Evolutionary conservation across 352 stramenopile genomes (phyloP), one percentile per base, ranked within the genome.

Genomic region (Globisporangium cystogenes): DNA sequence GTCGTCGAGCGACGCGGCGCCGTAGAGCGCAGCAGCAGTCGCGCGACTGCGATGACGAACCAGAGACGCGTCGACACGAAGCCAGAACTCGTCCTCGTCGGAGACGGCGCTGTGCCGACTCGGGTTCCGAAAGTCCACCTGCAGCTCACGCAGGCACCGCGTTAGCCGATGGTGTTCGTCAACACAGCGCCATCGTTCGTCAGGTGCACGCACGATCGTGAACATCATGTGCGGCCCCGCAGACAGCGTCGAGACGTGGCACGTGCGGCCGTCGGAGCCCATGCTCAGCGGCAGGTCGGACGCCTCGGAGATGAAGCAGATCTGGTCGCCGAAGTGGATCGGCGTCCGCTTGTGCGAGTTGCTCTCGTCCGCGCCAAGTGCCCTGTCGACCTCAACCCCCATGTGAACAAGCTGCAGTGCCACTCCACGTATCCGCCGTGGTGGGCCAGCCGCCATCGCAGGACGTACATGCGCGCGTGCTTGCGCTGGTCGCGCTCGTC

Each of bases 211-310:
- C 52, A 83, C 67, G 42, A 89, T 60, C 7, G 75, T 86, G 49
- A 87, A 84, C n/a, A 67, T 70, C 71, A 86, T 86, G 56, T 86
- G 75, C 0, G 66, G 69, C 0, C 78, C 74, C 1, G 49, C 52
- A 7, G 68, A 55, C 2, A 66, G 40, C 26, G 66, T 64, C 15
- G 10, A 21, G 2, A 60, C 60, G 4, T 45, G 27, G 18, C 61
- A 51, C 16, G 67, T 72, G 1, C 73, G 71, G 8, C 75, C 78
- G 36, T 84, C 62, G 14, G 51, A n/a, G 1, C 70, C 70, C 20
- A 89, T 62, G 18, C 63, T 68, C 7, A 89, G 62, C 16, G 78
- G 78, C 10, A 86, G 50, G 23, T 84, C 46, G 15, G 65, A 72
- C 16, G 51, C 50, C 10, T 62, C 49, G 15, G 75, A 87, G 23